Base-by-base conservation (phyloP, 2,329 filamentous ascomycete genomes). In the Trichoderma sp. region DNA sequence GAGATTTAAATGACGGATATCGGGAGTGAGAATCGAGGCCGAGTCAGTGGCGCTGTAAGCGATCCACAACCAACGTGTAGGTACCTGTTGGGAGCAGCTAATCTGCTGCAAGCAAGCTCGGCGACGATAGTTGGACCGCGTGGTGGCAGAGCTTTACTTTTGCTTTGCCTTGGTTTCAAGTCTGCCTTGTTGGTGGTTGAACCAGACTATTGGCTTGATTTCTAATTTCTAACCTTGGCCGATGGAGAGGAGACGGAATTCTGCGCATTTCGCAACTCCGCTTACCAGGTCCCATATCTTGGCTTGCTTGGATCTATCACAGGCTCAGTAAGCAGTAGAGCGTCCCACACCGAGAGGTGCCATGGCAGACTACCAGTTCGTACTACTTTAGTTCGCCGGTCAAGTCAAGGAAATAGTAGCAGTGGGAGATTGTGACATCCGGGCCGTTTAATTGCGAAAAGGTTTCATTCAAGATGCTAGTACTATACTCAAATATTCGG, bases 31-130 rank as follows among this genome's bases (percentile, higher is more conserved):
- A 21, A 73, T 65, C 59, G 71, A 63, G n/a, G 38, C 69, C 69
- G 69, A 73, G 71, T 73, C 71, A 65, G 71, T 65, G 69, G 69
- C 69, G 69, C 59, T 33, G 45, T 53, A 64, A 63, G 41, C 38
- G 69, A 50, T 73, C 71, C 71, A 73, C 71, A 64, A 14, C 38
- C 45, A 27, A 29, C 60, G 31, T 73, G 31, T 33, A 29, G 60
- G 60, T 35, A 63, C 29, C 31, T 60, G n/a, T n/a, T 35, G 60
- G 60, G 31, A 63, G 60, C 60, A 72, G 12, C 27, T 50, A 64
- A 68, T 24, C 65, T 45, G 16, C 1, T 41, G 3, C 16, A 18
- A 4, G 41, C 41, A 24, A 56, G 33, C 29, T 71, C 67, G 16
- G 16, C 33, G 29, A 62, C 3, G 50, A 62, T 41, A 62, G n/a